phyloP scores from a whole-genome alignment of 768 basidiomycete species.

The Leccinum truebloodii region DNA sequence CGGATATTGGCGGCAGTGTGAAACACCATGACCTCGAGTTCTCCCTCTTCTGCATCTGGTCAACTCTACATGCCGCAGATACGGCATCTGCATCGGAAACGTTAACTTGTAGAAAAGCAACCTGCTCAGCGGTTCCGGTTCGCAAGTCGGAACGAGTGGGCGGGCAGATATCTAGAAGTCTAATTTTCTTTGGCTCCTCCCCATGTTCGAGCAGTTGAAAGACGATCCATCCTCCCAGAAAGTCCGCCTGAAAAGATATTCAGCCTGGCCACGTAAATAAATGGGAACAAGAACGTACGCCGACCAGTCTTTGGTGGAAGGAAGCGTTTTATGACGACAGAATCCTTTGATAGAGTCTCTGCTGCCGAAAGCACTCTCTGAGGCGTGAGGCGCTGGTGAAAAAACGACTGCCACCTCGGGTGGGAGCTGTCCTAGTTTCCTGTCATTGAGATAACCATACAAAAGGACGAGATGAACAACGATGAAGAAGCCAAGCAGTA shows the following conservation, averaged over 20 bases:
- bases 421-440: conserved; percentile 51
- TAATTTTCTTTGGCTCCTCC: conserved; percentile 63
- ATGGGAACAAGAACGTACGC: conserved; percentile 44
- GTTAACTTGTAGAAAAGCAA: conserved; percentile 61
- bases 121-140: conserved; percentile 49
- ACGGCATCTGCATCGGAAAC: conserved; percentile 55
- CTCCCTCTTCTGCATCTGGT: conserved; percentile 38
- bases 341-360: conserved; percentile 33
- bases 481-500: conserved; percentile 10
- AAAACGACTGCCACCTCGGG: conserved; percentile 42
- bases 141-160: conserved; percentile 59
- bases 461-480: conserved; percentile 20
- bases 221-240: conserved; percentile 78
- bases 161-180: conserved; percentile 63
- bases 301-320: conserved; percentile 71
- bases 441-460: conserved; percentile 56
- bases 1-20: conserved; percentile 79
- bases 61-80: conserved; percentile 62
- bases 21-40: conserved; percentile 57
- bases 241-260: conserved; percentile 53
- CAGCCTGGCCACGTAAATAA: neutral
- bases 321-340: conserved; percentile 42
- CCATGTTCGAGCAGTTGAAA: conserved; percentile 67
- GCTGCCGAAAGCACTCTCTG: conserved; percentile 43
- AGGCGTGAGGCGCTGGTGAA: conserved; percentile 52